phyloP scores from a whole-genome alignment of 495 filamentous ascomycete genomes.

The Entonaema liquescens region DNA sequence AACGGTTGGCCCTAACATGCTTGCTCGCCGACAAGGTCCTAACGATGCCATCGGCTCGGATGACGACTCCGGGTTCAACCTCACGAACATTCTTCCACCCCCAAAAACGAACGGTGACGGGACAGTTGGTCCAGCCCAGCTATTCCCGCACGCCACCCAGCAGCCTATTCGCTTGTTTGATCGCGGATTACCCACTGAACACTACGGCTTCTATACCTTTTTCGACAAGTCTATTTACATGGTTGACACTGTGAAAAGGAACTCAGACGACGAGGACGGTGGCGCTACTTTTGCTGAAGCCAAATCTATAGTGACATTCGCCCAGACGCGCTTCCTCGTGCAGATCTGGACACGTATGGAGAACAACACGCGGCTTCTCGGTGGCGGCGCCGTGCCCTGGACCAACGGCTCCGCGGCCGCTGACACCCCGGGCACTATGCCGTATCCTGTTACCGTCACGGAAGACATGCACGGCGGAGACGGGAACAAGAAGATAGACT shows the following conservation, averaged over 20 bases:
- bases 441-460: slow-evolving; percentile 84
- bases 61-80: slow-evolving; percentile 41
- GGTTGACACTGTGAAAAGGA: slow-evolving; percentile 47
- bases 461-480: slow-evolving; percentile 82
- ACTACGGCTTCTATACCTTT: slow-evolving; percentile 94
- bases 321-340: slow-evolving; percentile 84
- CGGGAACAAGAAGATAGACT: slow-evolving; percentile 69
- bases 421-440: slow-evolving; percentile 73
- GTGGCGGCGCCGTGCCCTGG: slow-evolving; percentile 22
- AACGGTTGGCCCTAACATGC: slow-evolving; percentile 46
- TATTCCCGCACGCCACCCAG: slow-evolving; percentile 71
- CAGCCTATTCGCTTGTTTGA: slow-evolving; percentile 90
- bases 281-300: slow-evolving; percentile 69
- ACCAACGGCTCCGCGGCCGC: slow-evolving; percentile 43
- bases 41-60: slow-evolving; percentile 30
- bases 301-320: slow-evolving; percentile 78
- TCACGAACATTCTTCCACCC: slow-evolving; percentile 64
- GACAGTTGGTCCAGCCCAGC: slow-evolving; percentile 72
- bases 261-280: slow-evolving; percentile 68
- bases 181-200: slow-evolving; percentile 77
- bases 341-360: slow-evolving; percentile 84
- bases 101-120: slow-evolving; percentile 70
- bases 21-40: slow-evolving; percentile 47
- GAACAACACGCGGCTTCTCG: slow-evolving; percentile 56
- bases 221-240: slow-evolving; percentile 89